Base-by-base conservation (phyloP, 1,139 yeast species). In the Torulaspora globosa region DNA sequence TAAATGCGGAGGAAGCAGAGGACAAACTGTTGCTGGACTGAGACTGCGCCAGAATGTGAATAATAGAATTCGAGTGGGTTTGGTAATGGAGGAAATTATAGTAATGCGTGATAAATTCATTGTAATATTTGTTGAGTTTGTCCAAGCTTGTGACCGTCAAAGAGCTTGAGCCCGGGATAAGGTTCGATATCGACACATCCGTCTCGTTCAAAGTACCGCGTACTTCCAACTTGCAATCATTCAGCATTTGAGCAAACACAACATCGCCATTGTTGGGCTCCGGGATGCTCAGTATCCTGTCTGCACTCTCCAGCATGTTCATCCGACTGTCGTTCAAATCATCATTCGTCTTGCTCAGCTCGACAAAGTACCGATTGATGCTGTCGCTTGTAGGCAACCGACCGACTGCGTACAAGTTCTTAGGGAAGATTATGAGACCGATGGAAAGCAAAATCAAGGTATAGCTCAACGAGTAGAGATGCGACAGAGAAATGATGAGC, bases 281-380 rank as follows among this genome's bases (percentile, higher is more conserved):
- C 2, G 51, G 44, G 2, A 62, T 45, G n/a, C 55, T 52, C 33
- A 61, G 42, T 1, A 63, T 60, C 34, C 46, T 49, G 12, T 50
- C 53, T 1, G 66, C 59, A 43, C 51, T 53, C 15, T 63, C 67
- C 5, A 58, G 43, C 46, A 61, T 40, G 24, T 54, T 55, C 40
- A 63, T 40, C 45, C 56, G 58, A 1, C 60, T 46, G 29, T 62
- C 68, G 40, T 62, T 63, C 42, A 61, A 36, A 36, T 62, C 66
- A 26, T 63, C 68, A 39, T 61, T 63, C 3, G 54, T 52, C 47
- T 62, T 61, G 45, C 65, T 60, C 37, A 63, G 44, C 35, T 60
- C 57, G 32, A 63, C 60, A 41, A 57, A 63, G 19, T 60, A 43
- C 24, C 48, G 44, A 34, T 60, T 60, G 26, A 56, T 56, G 33